phyloP scores from a whole-genome alignment of 371 early-diverging fungal species.

The Dichotomocladium elegans region DNA sequence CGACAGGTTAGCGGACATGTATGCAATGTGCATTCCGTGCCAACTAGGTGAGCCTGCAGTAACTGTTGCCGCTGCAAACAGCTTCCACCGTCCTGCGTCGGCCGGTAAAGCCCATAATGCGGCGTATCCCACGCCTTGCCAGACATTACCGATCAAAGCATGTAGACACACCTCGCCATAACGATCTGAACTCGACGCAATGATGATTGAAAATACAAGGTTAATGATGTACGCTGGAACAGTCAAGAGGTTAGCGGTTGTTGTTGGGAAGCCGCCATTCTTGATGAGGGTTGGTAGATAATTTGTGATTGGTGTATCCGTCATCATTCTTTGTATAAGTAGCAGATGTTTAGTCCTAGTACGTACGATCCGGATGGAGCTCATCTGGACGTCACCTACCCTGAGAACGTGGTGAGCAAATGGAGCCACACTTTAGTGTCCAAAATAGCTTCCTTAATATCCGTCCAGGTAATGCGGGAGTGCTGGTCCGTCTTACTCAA shows the following conservation, averaged over 20 bases:
- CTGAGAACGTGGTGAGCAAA: constrained; percentile 22
- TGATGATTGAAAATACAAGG: constrained; percentile 38
- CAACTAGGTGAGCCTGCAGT: constrained; percentile 25
- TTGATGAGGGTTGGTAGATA: constrained; percentile 52
- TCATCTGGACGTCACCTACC: too few relatives aligned
- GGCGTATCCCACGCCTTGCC: constrained; percentile 35
- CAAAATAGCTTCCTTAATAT: constrained; percentile 1
- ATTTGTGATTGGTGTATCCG: constrained; percentile 28
- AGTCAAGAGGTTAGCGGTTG: constrained; percentile 48
- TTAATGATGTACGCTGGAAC: constrained; percentile 44
- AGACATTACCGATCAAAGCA: constrained; percentile 29
- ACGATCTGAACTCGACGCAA: constrained; percentile 40
- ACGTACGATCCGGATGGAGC: too few relatives aligned
- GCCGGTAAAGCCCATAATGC: constrained; percentile 40
- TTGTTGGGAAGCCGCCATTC: constrained; percentile 40
- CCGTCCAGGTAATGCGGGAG: constrained; percentile 8
- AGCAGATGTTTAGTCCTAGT: too few relatives aligned
- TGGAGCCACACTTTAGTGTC: constrained; percentile 45
- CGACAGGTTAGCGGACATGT: constrained; percentile 47
- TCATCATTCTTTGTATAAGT: constrained; percentile 31
- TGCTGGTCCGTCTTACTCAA: constrained; percentile 39
- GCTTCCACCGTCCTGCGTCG: constrained; percentile 29
- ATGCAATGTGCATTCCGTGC: constrained; percentile 48
- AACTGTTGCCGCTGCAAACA: constrained; percentile 34
- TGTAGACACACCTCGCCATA: constrained; percentile 43